phyloP scores from a whole-genome alignment of 2,329 filamentous ascomycete genomes.

The Fusarium palustre region DNA sequence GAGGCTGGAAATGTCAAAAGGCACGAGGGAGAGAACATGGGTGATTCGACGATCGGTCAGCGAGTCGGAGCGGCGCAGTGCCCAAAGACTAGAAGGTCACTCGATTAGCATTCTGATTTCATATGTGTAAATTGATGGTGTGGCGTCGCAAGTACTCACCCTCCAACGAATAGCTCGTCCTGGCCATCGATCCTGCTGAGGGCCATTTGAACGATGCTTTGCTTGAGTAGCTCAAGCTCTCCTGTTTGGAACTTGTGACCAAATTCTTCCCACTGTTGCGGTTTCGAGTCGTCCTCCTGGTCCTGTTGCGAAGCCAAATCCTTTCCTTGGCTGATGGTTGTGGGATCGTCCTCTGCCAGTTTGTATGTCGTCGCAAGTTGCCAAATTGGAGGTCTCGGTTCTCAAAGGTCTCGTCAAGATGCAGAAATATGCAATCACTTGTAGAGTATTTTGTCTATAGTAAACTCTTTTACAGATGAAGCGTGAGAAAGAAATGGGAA shows the following conservation, averaged over 20 bases:
- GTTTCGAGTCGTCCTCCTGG: constrained; percentile 21
- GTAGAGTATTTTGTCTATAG: neutral
- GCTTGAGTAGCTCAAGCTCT: constrained; percentile 47
- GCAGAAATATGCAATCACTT: neutral
- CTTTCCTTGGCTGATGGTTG: constrained; percentile 1
- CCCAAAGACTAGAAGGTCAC: constrained; percentile 70
- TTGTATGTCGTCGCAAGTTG: constrained; percentile 14
- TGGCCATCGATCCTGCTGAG: constrained; percentile 57
- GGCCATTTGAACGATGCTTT: constrained; percentile 55
- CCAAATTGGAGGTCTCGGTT: neutral
- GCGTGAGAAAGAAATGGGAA: neutral
- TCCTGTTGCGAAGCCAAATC: neutral
- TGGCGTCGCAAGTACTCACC: constrained; percentile 48
- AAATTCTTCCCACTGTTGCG: constrained; percentile 43
- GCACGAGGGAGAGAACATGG: constrained; percentile 87
- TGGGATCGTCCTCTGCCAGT: constrained; percentile 25
- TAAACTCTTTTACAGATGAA: neutral
- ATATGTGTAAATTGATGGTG: neutral
- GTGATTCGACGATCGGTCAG: constrained; percentile 82
- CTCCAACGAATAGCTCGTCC: constrained; percentile 56
- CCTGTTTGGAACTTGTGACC: constrained; percentile 38
- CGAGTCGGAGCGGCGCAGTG: constrained; percentile 76
- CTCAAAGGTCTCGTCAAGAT: neutral
- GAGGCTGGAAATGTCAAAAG: constrained; percentile 58
- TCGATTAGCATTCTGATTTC: constrained; percentile 19